phyloP scores from a whole-genome alignment of 2,329 filamentous ascomycete species.

The Ceratocystis cacaofunesta region DNA sequence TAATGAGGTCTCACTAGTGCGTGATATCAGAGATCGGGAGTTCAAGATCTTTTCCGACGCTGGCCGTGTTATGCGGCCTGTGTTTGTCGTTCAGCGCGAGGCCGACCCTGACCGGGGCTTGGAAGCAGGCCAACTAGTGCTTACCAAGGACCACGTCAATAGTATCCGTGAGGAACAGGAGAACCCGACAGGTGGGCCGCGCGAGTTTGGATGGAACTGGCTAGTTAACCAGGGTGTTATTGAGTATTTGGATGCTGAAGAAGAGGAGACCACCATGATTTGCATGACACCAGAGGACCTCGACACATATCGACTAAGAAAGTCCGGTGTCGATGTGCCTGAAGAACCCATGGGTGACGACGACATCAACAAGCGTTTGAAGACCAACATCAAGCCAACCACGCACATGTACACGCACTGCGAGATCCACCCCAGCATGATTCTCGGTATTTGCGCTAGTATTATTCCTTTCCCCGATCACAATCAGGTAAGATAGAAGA shows the following conservation, averaged over 20 bases:
- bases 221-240: slow-evolving; percentile 73
- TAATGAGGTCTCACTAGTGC: slow-evolving; percentile 83
- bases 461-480: slow-evolving; percentile 99
- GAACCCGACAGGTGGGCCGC: slow-evolving; percentile 41
- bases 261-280: slow-evolving; percentile 98
- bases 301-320: slow-evolving; percentile 57
- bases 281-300: slow-evolving; percentile 96
- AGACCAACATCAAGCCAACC: slow-evolving; percentile 71
- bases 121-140: slow-evolving; percentile 54
- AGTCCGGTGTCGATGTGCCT: slow-evolving; percentile 44
- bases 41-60: slow-evolving; percentile 98
- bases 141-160: slow-evolving; percentile 71
- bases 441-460: slow-evolving; percentile 92
- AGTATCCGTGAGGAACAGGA: slow-evolving; percentile 59
- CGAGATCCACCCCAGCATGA: slow-evolving; percentile 98
- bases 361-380: slow-evolving; percentile 73
- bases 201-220: slow-evolving; percentile 76
- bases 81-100: slow-evolving; percentile 88
- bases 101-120: slow-evolving; percentile 49
- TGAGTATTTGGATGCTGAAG: slow-evolving; percentile 93
- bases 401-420: slow-evolving; percentile 95
- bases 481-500: slow-evolving; percentile 53
- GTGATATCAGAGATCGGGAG: slow-evolving; percentile 91
- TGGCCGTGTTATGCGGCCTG: slow-evolving; percentile 80
- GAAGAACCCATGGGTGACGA: slow-evolving; percentile 36